A percentile compares a stretch with the other conserved stretches of the same genome.
These are phyloP conservation scores for Candida succiphila DNA, from an alignment of 805 yeast species.

Conservation along the genomic window DNA sequence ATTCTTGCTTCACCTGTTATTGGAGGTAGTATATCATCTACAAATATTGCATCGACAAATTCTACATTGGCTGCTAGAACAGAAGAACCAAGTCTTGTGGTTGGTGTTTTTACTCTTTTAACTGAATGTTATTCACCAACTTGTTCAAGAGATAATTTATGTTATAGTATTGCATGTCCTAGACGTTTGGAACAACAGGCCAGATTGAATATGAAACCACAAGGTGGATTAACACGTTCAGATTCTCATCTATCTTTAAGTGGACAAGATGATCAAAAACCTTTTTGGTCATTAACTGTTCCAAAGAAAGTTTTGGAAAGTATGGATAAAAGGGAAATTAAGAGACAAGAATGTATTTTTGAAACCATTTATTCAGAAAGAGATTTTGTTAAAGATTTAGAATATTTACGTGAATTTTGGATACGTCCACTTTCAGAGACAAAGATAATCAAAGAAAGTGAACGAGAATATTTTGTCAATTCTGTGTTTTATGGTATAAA, in stretches of 20 bases:
- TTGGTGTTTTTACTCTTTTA: conserved; percentile 86
- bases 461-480: conserved; percentile 83
- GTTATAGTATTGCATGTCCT: conserved; percentile 96
- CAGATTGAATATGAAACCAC: conserved; percentile 76
- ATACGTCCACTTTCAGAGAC: conserved; percentile 84
- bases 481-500: conserved; percentile 86
- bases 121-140: conserved; percentile 97
- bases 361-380: conserved; percentile 92
- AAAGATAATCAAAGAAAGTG: conserved; percentile 77
- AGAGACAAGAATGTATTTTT: conserved; percentile 90
- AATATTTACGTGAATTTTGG: conserved; percentile 87
- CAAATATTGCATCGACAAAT: neutral
- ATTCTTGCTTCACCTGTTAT: conserved; percentile 9
- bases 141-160: conserved; percentile 76
- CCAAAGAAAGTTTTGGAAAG: conserved; percentile 68
- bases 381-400: conserved; percentile 90
- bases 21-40: neutral
- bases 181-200: conserved; percentile 94
- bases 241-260: conserved; percentile 59
- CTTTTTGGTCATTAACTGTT: conserved; percentile 91
- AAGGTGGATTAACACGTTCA: conserved; percentile 74
- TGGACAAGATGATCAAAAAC: conserved; percentile 72
- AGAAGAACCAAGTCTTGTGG: conserved; percentile 30
- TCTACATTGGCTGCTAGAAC: neutral
- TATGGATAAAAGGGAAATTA: conserved; percentile 75